Evolutionary conservation across 345 rosid species (phyloP).

Genomic region (Gossypium mustelinum): DNA sequence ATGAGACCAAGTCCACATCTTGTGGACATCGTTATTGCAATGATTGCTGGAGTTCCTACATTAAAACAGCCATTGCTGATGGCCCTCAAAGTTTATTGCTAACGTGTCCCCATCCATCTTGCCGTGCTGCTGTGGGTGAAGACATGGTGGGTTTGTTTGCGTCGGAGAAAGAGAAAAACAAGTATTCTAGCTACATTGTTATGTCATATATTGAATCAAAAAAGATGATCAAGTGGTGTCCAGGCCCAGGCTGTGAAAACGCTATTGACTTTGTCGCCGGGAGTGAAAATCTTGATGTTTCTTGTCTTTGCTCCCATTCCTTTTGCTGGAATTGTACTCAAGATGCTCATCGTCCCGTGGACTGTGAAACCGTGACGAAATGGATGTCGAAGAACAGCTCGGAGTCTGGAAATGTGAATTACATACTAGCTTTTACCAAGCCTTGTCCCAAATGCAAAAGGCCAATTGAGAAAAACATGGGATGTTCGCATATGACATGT

Average conservation of each 20-base stretch:
- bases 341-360: conserved; percentile 29
- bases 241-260: conserved; percentile 26
- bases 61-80: conserved; percentile 23
- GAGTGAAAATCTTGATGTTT: conserved; percentile 19
- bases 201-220: conserved; percentile 26
- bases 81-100: conserved; percentile 30
- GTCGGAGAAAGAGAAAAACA: conserved; percentile 15
- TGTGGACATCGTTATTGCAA: conserved; percentile 37
- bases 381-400: conserved; percentile 33
- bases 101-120: conserved; percentile 29
- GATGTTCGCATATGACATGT: conserved; percentile 34
- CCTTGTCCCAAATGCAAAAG: conserved; percentile 37
- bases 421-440: conserved; percentile 27
- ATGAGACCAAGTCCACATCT: conserved; percentile 1
- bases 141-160: conserved; percentile 20
- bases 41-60: conserved; percentile 31
- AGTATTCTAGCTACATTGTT: conserved; percentile 21
- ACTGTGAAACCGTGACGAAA: conserved; percentile 29
- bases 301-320: conserved; percentile 21
- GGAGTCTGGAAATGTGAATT: conserved; percentile 29
- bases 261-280: conserved; percentile 24
- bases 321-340: conserved; percentile 24
- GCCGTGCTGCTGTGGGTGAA: conserved; percentile 19
- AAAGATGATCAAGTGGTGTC: conserved; percentile 34
- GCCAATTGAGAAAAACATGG: conserved; percentile 34